Base-by-base conservation (phyloP, 2,329 filamentous ascomycete species). In the Dryadomyces quercivorus region DNA sequence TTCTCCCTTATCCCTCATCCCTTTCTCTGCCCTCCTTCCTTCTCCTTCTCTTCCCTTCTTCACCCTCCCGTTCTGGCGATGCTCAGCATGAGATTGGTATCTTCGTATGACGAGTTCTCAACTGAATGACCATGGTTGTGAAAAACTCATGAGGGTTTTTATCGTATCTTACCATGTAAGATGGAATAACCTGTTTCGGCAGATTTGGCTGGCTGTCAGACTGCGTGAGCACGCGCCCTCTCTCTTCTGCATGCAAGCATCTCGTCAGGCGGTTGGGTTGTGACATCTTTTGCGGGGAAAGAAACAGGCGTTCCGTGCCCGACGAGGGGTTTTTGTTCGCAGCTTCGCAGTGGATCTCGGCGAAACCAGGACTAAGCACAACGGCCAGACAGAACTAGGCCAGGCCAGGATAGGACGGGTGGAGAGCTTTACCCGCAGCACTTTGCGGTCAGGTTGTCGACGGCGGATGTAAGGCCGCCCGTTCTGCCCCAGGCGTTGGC, bases 21-120 rank as follows among this genome's bases (percentile, higher is more conserved):
- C 26, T 40, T 50, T 31, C 21, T 50, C 34, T 46, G 20, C 2
- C 18, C 13, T 10, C 13, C 3, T 46, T 18, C 9, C n/a, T 31
- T 40, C 34, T 40, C 21, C 16, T 49, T 3, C n/a, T 2, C 21
- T 2, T 12, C 38, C 21, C 34, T 26, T 51, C 38, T 38, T 44
- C n/a, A 18, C 38, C 12, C 9, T 20, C 22, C 38, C 38, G 12
- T 15, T 31, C 34, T 15, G 9, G 12, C 47, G 15, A 12, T 18
- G 26, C 18, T 61, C 59, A 43, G 47, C 9, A 16, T 43, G 15
- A 26, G 47, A 20, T 46, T 20, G 4, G 13, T 6, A 22, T 26
- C 12, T 26, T 26, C 43, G 16, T 53, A 31, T 31, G 26, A 31
- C 26, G 26, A 31, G 26, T 31, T 31, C 26, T 31, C 26, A 31